Conservation (phyloP, 106 monocot genomes). For the Platanthera zijinensis region DNA sequence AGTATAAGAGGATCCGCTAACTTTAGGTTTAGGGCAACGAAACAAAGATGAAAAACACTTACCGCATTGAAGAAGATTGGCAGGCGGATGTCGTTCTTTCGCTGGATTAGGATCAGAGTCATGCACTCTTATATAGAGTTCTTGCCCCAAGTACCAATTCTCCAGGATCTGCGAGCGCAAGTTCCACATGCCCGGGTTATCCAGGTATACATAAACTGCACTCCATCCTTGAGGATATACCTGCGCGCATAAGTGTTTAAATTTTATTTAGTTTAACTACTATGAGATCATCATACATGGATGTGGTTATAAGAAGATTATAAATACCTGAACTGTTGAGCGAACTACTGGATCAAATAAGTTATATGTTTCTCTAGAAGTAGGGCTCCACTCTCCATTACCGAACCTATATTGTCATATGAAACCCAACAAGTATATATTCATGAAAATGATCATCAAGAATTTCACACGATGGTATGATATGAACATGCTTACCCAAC, state of each 20-base stretch:
- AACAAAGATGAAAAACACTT: neutral
- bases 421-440: no score
- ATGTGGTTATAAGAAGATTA: neutral
- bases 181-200: slow-evolving; percentile 50
- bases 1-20: no score
- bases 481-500: slow-evolving; percentile 21
- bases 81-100: slow-evolving; percentile 34
- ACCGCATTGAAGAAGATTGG: slow-evolving; percentile 35
- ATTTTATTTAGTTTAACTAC: no score
- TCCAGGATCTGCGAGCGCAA: slow-evolving; percentile 24
- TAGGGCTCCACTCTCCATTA: slow-evolving; percentile 29
- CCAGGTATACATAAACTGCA: slow-evolving; percentile 31
- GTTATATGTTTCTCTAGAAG: slow-evolving; percentile 24
- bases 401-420: slow-evolving; percentile 17
- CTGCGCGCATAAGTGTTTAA: slow-evolving; percentile 6
- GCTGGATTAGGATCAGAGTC: slow-evolving; percentile 30
- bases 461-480: no score
- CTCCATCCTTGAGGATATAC: slow-evolving; percentile 44
- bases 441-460: no score
- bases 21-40: no score
- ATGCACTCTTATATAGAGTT: slow-evolving; percentile 31
- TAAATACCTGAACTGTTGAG: slow-evolving; percentile 28
- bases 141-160: slow-evolving; percentile 43
- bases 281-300: no score
- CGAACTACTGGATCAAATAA: slow-evolving; percentile 32